Percentiles rank a stretch among this genome's conserved stretches.
phyloP scores from a whole-genome alignment of 2,329 filamentous ascomycete genomes.

The Tolypocladium endophyticum region DNA sequence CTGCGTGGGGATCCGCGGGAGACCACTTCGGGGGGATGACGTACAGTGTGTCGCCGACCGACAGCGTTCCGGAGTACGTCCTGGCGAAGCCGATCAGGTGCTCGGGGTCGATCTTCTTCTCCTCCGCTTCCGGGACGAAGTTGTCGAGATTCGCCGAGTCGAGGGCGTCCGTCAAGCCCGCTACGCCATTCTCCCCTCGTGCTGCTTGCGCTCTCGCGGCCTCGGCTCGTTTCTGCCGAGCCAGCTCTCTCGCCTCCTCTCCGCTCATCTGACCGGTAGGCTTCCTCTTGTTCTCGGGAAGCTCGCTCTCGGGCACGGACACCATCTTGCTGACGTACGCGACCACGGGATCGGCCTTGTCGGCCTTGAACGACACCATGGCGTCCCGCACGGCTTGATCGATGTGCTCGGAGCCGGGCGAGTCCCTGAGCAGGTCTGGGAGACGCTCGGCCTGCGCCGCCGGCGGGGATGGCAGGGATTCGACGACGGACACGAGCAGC shows the following conservation, averaged over 20 bases:
- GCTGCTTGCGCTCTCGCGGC: constrained; percentile 69
- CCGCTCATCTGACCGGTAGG: constrained; percentile 63
- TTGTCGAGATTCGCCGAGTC: constrained; percentile 50
- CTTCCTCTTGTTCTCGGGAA: constrained; percentile 70
- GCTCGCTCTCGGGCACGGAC: constrained; percentile 82
- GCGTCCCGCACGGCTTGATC: constrained; percentile 62
- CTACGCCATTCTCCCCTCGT: constrained; percentile 34
- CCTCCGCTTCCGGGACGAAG: constrained; percentile 31
- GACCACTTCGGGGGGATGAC: constrained; percentile 90
- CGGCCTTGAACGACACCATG: constrained; percentile 69
- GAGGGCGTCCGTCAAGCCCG: constrained; percentile 50
- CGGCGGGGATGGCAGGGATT: constrained; percentile 78
- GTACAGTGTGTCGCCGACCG: constrained; percentile 82
- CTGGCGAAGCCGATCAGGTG: constrained; percentile 91
- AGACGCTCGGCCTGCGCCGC: constrained; percentile 71
- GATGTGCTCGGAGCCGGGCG: constrained; percentile 66
- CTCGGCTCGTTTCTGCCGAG: constrained; percentile 79
- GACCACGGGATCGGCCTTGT: constrained; percentile 65
- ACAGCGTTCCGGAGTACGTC: constrained; percentile 82
- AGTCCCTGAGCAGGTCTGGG: constrained; percentile 66
- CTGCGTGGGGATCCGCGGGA: constrained; percentile 61
- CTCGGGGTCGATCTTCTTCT: constrained; percentile 61
- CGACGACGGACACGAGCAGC: constrained; percentile 83
- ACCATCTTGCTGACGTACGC: constrained; percentile 99
- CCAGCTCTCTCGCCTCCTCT: constrained; percentile 83